phyloP scores from a whole-genome alignment of 163 green algal species.

The Scenedesmus sp. region DNA sequence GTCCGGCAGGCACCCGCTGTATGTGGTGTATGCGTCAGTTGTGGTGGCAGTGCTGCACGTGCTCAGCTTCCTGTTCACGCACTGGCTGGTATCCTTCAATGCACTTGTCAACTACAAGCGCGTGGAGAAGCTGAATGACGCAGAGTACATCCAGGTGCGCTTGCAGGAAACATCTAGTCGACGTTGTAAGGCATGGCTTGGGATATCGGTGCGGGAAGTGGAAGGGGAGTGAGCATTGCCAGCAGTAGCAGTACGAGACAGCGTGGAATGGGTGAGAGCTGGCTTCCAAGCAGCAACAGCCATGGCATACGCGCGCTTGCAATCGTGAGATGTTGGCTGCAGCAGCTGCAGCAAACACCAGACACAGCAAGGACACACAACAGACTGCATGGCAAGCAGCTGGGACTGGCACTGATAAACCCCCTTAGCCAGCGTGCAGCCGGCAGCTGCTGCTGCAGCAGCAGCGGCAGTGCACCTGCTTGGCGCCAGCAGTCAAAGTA shows the following conservation, averaged over 20 bases:
- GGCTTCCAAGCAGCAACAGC: no score
- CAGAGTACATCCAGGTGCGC: constrained; percentile 69
- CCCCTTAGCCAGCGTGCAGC: not conserved
- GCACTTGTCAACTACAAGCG: constrained; percentile 60
- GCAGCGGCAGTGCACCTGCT: not conserved
- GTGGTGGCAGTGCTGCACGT: constrained; percentile 61
- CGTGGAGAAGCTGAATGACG: constrained; percentile 61
- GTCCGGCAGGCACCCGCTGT: not conserved
- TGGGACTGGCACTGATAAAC: not conserved
- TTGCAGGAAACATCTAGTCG: not conserved
- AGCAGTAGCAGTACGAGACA: not conserved
- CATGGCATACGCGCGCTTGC: no score
- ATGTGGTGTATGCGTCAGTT: constrained; percentile 53
- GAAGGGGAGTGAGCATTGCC: no score
- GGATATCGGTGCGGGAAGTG: not conserved
- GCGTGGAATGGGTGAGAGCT: no score
- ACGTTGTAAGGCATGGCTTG: not conserved
- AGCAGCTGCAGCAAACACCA: not conserved
- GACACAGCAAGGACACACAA: not conserved
- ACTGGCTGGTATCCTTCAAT: constrained; percentile 80
- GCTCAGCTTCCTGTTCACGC: constrained; percentile 74
- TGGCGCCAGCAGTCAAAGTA: not conserved
- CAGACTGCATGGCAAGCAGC: not conserved
- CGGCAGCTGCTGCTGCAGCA: not conserved
- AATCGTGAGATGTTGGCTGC: not conserved